phyloP scores from a whole-genome alignment of 305 asterid genomes.

The Fraxinus albicans region DNA sequence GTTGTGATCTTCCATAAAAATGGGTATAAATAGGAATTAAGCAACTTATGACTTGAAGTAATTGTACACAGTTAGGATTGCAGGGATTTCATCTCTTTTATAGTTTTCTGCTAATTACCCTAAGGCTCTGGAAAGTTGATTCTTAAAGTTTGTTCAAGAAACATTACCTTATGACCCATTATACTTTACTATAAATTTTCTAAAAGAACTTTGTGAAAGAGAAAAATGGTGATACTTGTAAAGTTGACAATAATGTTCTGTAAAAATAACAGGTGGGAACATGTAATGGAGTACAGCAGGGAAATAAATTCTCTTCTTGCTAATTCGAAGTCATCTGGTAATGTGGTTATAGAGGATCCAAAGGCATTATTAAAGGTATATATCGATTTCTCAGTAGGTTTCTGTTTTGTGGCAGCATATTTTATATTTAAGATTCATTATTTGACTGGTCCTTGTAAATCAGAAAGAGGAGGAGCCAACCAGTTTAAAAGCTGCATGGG shows the following conservation, averaged over 20 bases:
- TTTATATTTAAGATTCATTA: conserved; percentile 22
- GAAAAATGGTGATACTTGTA: conserved; percentile 9
- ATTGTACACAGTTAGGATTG: not conserved
- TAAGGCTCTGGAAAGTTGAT: not conserved
- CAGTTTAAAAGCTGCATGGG: conserved; percentile 91
- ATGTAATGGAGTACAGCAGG: conserved; percentile 83
- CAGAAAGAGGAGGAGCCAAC: conserved; percentile 74
- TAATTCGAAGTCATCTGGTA: conserved; percentile 47
- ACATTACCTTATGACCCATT: not conserved
- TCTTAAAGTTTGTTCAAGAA: not conserved
- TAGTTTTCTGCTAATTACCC: not conserved
- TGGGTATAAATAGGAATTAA: not conserved
- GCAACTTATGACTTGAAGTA: not conserved
- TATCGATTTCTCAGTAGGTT: conserved; percentile 21
- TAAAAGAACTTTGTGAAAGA: conserved; percentile 7
- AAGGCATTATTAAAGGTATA: conserved; percentile 60
- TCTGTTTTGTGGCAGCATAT: conserved; percentile 12
- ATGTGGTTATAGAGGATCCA: conserved; percentile 65
- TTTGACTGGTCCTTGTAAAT: conserved; percentile 22
- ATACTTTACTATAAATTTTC: not conserved
- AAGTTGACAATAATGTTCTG: conserved; percentile 5
- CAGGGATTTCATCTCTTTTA: not conserved
- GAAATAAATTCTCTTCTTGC: conserved; percentile 77
- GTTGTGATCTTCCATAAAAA: not conserved
- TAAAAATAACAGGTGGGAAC: conserved; percentile 70